These are phyloP conservation scores for Rhododendron simsii DNA, from an alignment of 148 eudicot species.

Conservation along the genomic window DNA sequence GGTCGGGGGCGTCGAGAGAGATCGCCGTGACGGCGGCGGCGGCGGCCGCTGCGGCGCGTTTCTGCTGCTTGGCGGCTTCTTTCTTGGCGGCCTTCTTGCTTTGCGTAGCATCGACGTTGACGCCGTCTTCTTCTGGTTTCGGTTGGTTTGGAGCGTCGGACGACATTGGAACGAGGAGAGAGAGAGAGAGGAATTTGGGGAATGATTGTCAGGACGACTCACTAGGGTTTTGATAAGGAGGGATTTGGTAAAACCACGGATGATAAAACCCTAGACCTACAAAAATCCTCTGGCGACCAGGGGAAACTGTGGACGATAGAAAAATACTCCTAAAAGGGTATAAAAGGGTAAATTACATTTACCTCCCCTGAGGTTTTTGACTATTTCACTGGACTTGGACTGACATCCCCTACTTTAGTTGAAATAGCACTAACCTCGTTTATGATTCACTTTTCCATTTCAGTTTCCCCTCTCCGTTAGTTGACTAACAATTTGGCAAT, in stretches of 20 bases:
- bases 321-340: too few species aligned
- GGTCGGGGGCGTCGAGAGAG: slow-evolving; percentile 37
- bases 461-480: too few species aligned
- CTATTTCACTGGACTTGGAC: too few species aligned
- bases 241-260: not conserved
- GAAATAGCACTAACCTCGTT: too few species aligned
- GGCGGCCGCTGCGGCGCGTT: slow-evolving; percentile 40
- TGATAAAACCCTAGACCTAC: not conserved
- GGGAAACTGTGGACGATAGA: not conserved
- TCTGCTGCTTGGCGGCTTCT: slow-evolving; percentile 61
- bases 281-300: not conserved
- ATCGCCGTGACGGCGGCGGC: slow-evolving; percentile 10
- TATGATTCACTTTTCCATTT: too few species aligned
- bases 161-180: not conserved
- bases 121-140: not conserved
- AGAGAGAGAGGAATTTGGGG: too few species aligned
- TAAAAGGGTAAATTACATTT: too few species aligned
- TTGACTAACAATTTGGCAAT: too few species aligned
- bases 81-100: slow-evolving; percentile 74
- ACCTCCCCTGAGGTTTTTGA: not conserved
- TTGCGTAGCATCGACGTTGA: not conserved
- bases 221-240: not conserved
- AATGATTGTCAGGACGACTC: not conserved
- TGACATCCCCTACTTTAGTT: not conserved
- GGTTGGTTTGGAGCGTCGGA: not conserved